phyloP scores from a whole-genome alignment of 306 rosid species.

The Datisca glomerata region DNA sequence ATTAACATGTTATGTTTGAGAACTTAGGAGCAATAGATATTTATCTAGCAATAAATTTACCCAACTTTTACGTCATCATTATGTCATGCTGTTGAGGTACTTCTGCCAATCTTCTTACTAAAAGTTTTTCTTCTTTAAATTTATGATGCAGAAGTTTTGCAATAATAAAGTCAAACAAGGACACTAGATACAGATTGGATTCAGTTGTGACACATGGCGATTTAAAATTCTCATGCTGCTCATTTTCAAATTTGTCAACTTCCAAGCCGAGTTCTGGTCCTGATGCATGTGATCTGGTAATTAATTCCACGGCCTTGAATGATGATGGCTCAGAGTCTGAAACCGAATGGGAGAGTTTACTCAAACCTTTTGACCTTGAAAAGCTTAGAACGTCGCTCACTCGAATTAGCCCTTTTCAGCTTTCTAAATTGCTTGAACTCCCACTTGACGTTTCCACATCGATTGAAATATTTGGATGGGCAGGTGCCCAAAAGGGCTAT shows the following conservation, averaged over 20 bases:
- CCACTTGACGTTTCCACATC: constrained; percentile 71
- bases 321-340: constrained; percentile 34
- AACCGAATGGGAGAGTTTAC: constrained; percentile 74
- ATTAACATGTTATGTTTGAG: too few species aligned
- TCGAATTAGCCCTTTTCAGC: constrained; percentile 57
- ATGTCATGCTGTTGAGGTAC: too few species aligned
- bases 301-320: constrained; percentile 3
- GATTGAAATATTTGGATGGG: constrained; percentile 54
- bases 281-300: constrained; percentile 63
- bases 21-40: too few species aligned
- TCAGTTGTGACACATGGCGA: constrained; percentile 92
- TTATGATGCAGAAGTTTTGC: constrained; percentile 58
- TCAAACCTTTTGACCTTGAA: constrained; percentile 66
- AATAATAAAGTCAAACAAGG: constrained; percentile 80
- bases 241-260: constrained; percentile 47
- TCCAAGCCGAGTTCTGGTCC: constrained; percentile 61
- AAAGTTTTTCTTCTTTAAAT: too few species aligned
- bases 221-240: constrained; percentile 66
- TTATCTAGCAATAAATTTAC: too few species aligned
- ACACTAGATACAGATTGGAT: constrained; percentile 75
- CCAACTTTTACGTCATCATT: too few species aligned
- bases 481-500: constrained; percentile 61
- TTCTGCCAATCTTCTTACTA: too few species aligned
- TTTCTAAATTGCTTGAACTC: constrained; percentile 52
- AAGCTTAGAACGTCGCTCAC: constrained; percentile 47